Evolutionary conservation across 306 rosid genomes (phyloP), one percentile per base, ranked within the genome.

Genomic region (Arachis stenosperma): DNA sequence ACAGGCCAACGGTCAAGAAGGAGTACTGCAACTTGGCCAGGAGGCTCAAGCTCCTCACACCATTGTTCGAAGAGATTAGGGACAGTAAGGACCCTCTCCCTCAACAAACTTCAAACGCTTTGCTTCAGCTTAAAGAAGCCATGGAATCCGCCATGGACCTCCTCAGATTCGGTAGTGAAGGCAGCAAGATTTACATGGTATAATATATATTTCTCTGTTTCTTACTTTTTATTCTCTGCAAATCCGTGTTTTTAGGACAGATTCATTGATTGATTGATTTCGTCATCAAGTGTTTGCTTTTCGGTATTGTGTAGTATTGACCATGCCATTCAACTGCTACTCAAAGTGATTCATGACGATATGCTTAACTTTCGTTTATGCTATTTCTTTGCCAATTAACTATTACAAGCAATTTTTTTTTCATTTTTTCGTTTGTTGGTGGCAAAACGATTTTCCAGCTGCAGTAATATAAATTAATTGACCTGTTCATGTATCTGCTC

Each of bases 31-130:
- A 95, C 87, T 69, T 95, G 79, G 90, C 96, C 3, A 75, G 99
- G 78, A 81, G 99, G 82, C 14, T 95, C 83, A 95, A 95, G 86
- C 91, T 95, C 5, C 67, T 95, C 77, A 88, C 78, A 9, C 99
- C 99, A 63, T 81, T 95, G 96, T 91, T 95, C 55, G 98, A 95
- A 76, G 99, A 91, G 86, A 90, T 94, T 81, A 76, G 97, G 73
- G 98, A 95, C 64, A 77, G 73, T 73, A 84, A 84, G 52, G 84
- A 83, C 33, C 82, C 51, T 6, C 29, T 92, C 4, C 81, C 93
- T 7, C 70, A 70, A 33, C 76, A 84, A 8, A 84, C 89, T 55
- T 42, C 82, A 8, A 83, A 87, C 50, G 93, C 98, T 47, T 50
- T 94, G 65, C 47, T 81, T 10, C 78, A 81, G 17, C 90, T 94